These are phyloP conservation scores for Draba incana DNA, from an alignment of 345 rosid species.

Conservation along the genomic window DNA sequence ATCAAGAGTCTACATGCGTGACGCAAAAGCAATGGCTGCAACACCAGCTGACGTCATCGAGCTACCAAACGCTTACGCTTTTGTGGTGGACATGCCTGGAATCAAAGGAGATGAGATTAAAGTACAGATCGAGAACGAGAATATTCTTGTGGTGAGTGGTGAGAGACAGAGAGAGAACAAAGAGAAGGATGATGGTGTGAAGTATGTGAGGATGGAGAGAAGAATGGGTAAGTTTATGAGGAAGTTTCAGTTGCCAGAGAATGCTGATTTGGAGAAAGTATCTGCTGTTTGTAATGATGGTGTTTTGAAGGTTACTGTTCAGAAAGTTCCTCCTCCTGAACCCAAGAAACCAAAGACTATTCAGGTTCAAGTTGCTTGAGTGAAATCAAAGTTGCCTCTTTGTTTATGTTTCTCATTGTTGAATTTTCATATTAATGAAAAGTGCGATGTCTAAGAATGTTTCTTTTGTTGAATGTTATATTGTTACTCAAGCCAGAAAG, in stretches of 20 bases:
- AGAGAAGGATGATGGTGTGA: constrained; percentile 54
- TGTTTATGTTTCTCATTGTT: no score
- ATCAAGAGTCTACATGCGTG: constrained; percentile 58
- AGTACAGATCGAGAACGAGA: constrained; percentile 76
- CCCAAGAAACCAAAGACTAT: constrained; percentile 73
- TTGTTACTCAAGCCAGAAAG: no score
- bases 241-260: constrained; percentile 74
- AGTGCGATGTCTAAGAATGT: no score
- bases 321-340: constrained; percentile 83
- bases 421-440: no score
- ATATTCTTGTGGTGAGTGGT: constrained; percentile 62
- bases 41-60: constrained; percentile 85
- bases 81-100: constrained; percentile 86
- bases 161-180: constrained; percentile 63
- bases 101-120: constrained; percentile 64
- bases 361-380: constrained; percentile 73
- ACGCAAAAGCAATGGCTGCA: constrained; percentile 80
- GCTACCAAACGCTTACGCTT: constrained; percentile 51
- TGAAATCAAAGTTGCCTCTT: no score
- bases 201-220: constrained; percentile 83
- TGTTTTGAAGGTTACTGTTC: constrained; percentile 70
- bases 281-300: constrained; percentile 76
- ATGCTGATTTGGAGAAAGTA: constrained; percentile 60
- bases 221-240: constrained; percentile 75
- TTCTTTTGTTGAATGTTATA: no score